Evolutionary conservation across 2,329 filamentous ascomycete genomes (phyloP), one percentile per base, ranked within the genome.

Genomic region (Emmonsiellopsis sp.): DNA sequence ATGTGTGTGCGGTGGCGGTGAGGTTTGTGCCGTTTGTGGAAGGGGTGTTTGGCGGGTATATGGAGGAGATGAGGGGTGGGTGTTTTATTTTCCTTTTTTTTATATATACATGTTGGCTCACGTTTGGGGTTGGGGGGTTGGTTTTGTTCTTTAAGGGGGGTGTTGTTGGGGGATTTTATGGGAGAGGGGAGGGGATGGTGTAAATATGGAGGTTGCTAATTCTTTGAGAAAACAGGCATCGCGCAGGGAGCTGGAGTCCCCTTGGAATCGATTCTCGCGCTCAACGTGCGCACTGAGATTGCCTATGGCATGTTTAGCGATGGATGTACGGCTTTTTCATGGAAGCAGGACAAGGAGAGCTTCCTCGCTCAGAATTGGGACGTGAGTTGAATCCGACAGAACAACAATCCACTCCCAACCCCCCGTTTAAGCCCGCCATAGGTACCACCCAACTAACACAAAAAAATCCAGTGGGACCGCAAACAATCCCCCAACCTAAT

Each of bases 231-330:
- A 52, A 52, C 65, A 52, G 83, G 77, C 2, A 71, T 83, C 45
- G 79, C 80, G 1, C 71, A 78, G 32, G 80, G 80, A 5, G 71
- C 78, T 0, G 68, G 63, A 0, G 60, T 72, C 5, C 64, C 72
- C n/a, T 56, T 80, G 1, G 66, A 77, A 7, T 75, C 78, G 27
- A 78, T 83, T 40, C 66, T 83, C 7, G 79, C 80, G 0, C 63
- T 83, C 51, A 83, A 83, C 56, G 78, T 81, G 27, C 74, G 80
- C 10, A 83, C 79, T 0, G 80, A 83, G 61, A 81, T 83, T 49
- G 75, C 77, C 0, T 79, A 80, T 56, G 80, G 80, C 0, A 63
- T 77, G 54, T 79, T 80, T 56, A 76, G 68, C 43, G 80, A 83
- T 61, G 80, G 80, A 8, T 83, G 80, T 58, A 82, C 80, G 3